Conservation (phyloP, 495 filamentous ascomycete genomes). For the Articulospora tetracladia region DNA sequence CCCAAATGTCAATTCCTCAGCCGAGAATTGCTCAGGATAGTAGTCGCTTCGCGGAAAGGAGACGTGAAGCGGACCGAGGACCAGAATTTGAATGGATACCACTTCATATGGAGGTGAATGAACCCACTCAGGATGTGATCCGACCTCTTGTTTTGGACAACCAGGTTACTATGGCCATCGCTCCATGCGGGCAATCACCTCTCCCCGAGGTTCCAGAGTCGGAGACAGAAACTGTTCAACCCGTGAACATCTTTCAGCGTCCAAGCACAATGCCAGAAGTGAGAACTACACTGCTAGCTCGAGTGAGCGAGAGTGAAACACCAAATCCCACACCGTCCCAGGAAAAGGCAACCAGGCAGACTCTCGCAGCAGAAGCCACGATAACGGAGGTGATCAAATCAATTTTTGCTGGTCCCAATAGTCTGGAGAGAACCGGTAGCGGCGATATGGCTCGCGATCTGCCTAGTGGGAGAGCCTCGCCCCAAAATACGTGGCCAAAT, state of each 20-base stretch:
- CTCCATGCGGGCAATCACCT: neutral
- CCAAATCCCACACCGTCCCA: neutral
- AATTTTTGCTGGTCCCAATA: slow-evolving; percentile 9
- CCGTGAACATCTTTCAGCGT: neutral
- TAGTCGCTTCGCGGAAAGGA: slow-evolving; percentile 1
- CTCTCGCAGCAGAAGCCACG: slow-evolving; percentile 11
- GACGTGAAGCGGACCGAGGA: neutral
- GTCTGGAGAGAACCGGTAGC: neutral
- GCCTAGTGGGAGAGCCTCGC: slow-evolving; percentile 16
- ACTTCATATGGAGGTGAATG: slow-evolving; percentile 10
- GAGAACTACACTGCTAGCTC: slow-evolving; percentile 7
- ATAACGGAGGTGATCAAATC: slow-evolving; percentile 16
- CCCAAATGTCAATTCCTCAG: neutral
- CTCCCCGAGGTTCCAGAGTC: neutral
- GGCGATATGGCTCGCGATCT: neutral
- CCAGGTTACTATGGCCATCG: neutral
- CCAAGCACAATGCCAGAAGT: neutral
- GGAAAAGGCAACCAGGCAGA: slow-evolving; percentile 17
- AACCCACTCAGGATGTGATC: slow-evolving; percentile 5
- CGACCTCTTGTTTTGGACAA: neutral
- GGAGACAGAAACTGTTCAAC: neutral
- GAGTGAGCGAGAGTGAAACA: slow-evolving; percentile 9
- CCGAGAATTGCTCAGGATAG: neutral
- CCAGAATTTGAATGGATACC: slow-evolving; percentile 10
- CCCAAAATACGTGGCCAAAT: neutral